Percentiles rank a stretch among this genome's conserved stretches.
Conservation (phyloP, 129 eudicot genomes). For the Flaveria bidentis region DNA sequence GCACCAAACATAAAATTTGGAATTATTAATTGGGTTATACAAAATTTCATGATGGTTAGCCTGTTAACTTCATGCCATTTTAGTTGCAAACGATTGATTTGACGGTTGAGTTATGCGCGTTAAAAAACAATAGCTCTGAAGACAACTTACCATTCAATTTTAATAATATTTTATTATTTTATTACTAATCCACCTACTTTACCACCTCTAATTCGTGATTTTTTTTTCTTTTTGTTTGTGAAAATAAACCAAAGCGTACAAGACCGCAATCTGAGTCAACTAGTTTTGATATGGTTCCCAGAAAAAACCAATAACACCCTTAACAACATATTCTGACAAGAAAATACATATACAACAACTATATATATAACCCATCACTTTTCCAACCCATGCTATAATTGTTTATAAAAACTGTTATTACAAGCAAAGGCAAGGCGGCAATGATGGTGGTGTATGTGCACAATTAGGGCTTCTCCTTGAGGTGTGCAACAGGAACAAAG, state of each 20-base stretch:
- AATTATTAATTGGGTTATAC: too few relatives aligned
- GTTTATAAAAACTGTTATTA: slow-evolving; percentile 15
- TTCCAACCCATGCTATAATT: slow-evolving; percentile 4
- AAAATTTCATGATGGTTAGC: too few relatives aligned
- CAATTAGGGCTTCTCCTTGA: slow-evolving; percentile 66
- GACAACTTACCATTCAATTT: neutral
- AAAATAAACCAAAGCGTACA: neutral
- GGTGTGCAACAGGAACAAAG: slow-evolving; percentile 73
- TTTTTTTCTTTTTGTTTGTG: neutral
- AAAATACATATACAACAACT: slow-evolving; percentile 6
- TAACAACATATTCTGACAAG: neutral
- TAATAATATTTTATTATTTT: neutral
- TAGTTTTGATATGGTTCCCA: slow-evolving; percentile 1
- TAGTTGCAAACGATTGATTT: too few relatives aligned
- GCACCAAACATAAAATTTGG: too few relatives aligned
- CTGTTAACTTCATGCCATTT: too few relatives aligned
- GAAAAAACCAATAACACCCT: neutral
- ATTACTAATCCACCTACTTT: neutral
- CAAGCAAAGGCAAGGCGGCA: slow-evolving; percentile 1
- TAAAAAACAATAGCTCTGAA: neutral
- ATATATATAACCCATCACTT: slow-evolving; percentile 19
- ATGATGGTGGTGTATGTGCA: slow-evolving; percentile 16
- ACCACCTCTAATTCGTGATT: neutral
- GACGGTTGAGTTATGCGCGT: too few relatives aligned
- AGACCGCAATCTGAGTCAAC: slow-evolving; percentile 8